Evolutionary conservation across 2,329 filamentous ascomycete genomes (phyloP), one percentile per base, ranked within the genome.

Genomic region (Botrytis pseudocinerea): DNA sequence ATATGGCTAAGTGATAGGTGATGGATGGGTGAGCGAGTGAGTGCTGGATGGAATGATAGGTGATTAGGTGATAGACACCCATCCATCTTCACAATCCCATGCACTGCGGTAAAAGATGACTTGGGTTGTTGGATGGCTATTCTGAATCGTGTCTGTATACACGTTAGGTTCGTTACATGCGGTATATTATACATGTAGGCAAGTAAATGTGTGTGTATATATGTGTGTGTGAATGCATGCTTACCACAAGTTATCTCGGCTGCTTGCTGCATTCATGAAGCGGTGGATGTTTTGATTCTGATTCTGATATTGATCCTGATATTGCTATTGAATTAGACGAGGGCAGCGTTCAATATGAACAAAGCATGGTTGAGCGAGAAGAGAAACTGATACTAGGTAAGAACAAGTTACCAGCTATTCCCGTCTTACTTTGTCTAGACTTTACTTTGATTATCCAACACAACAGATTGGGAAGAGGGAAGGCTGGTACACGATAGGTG

Each of bases 81-180:
- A 51, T 51, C 48, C 25, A n/a, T 51, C 25, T 51, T 40, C 14
- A 46, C 40, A 54, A 44, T 44, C 16, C 40, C 9, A 63, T 44
- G 61, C 61, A 63, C 42, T 54, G 46, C 64, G 46, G 64, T n/a
- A 18, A 35, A 40, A n/a, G 32, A 40, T 54, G 46, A 54, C 64
- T 28, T 54, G 44, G 48, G 62, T 48, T 65, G 48, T 57, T 54
- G 48, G 48, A 42, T 65, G 62, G 51, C 32, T 32, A 22, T 68
- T 42, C 65, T 68, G 48, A 57, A 68, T 68, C 35, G 25, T 68
- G 25, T 38, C 2, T 28, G 51, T 8, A 18, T 57, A 57, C 48
- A 54, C 2, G 7, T 14, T 54, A n/a, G 48, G 25, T 54, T 54
- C 7, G 48, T 54, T n/a, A n/a, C 48, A 54, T 54, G n/a, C 48